Conservation (phyloP, 2,329 filamentous ascomycete genomes). For the Diatrype stigma region DNA sequence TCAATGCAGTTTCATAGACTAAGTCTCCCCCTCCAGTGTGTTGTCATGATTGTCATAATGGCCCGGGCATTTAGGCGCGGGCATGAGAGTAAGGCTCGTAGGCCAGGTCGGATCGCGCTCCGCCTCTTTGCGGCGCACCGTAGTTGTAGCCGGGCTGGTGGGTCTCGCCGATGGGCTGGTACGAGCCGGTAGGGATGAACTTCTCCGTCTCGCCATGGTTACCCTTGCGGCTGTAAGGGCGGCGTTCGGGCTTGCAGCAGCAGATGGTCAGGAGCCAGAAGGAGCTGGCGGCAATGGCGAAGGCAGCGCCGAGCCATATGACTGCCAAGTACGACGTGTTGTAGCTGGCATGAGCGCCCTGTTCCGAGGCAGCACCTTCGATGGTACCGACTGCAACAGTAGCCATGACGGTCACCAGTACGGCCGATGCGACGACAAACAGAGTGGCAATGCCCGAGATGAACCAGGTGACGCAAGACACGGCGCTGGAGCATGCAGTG, state of each 20-base stretch:
- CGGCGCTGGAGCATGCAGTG: slow-evolving; percentile 75
- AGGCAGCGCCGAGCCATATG: slow-evolving; percentile 76
- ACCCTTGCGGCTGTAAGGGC: slow-evolving; percentile 24
- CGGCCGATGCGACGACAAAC: slow-evolving; percentile 57
- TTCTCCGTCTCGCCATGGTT: slow-evolving; percentile 44
- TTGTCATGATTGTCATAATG: not conserved
- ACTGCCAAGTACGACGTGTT: slow-evolving; percentile 66
- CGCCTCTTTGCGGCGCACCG: slow-evolving; percentile 35
- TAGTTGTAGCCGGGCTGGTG: slow-evolving; percentile 34
- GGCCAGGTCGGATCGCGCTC: slow-evolving; percentile 46
- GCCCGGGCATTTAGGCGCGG: slow-evolving; percentile 37
- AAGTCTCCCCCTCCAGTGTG: slow-evolving; percentile 1
- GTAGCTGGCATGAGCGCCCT: slow-evolving; percentile 64
- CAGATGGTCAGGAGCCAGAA: slow-evolving; percentile 93
- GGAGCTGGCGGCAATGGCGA: slow-evolving; percentile 68
- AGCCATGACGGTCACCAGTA: slow-evolving; percentile 72
- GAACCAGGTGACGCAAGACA: slow-evolving; percentile 79
- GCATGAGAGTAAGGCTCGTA: slow-evolving; percentile 62
- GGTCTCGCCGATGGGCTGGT: slow-evolving; percentile 41
- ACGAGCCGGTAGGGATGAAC: slow-evolving; percentile 38
- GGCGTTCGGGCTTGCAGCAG: slow-evolving; percentile 72
- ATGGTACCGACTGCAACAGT: slow-evolving; percentile 65
- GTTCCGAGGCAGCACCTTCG: slow-evolving; percentile 62
- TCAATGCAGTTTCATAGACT: slow-evolving; percentile 3
- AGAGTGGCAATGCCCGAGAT: slow-evolving; percentile 59